Evolutionary conservation across 495 filamentous ascomycete genomes (phyloP), one percentile per base, ranked within the genome.

Genomic region (Annulohypoxylon bovei): DNA sequence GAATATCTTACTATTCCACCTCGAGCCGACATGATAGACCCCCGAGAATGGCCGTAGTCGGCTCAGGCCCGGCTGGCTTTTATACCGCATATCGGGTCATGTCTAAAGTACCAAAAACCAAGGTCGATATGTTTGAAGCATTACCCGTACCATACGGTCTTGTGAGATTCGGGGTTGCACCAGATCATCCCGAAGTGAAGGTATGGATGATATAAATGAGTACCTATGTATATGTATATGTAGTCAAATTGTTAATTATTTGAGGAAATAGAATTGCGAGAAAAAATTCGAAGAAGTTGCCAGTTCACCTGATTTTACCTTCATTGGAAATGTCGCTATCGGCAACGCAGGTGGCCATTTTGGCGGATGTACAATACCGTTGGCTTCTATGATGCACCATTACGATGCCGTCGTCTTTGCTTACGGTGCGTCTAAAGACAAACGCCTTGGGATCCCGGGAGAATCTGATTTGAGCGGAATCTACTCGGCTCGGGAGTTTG

Each of bases 121-220:
- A 89, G 42, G 88, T 99, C 3, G 94, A 97, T 77, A 98, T 98
- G 96, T 99, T 97, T 77, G 95, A 99, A 79, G 88, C 91, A 22
- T 80, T 98, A 7, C 96, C 95, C 0, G 94, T 95, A 7, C 95
- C 95, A 6, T 99, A 92, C 77, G 95, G 95, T 1, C 84, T 99
- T 53, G 93, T 95, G 14, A 84, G 95, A 54, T 98, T 93, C 75
- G 95, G 95, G 12, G 95, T 99, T 53, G 96, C 95, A 9, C 95
- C 95, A 6, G 95, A 99, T 76, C 95, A 99, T 78, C 94, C 95
- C 12, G 94, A 98, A 81, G 95, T 98, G 42, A 99, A 99, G 88
- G 94, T 95, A 84, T 58, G 81, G 61, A 27, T 30, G 16, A 40
- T 1, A 23, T 64, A 4, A 11, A 23, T 25, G 50, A 22, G 1